Percentiles rank a stretch among this genome's conserved stretches.
phyloP scores from a whole-genome alignment of 306 rosid genomes.

The Rubus parviflorus region DNA sequence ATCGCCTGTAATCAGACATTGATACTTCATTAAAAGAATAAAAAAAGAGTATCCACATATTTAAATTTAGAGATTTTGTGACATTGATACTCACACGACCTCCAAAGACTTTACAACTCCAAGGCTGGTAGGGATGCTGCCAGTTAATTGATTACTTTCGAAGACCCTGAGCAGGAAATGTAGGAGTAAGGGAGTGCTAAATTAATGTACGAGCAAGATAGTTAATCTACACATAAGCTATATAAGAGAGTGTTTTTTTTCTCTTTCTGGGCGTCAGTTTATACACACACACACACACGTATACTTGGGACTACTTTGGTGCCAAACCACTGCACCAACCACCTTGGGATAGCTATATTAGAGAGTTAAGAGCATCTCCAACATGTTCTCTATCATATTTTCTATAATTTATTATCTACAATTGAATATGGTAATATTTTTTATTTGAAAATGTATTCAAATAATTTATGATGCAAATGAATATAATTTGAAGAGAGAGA shows the following conservation, averaged over 20 bases:
- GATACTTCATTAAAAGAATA: background rate
- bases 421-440: too few species aligned
- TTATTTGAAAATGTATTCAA: too few species aligned
- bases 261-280: too few species aligned
- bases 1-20: conserved; percentile 44
- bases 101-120: conserved; percentile 46
- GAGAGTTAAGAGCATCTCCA: too few species aligned
- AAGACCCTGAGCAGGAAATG: conserved; percentile 16
- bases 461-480: too few species aligned
- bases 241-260: too few species aligned
- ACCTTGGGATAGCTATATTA: background rate
- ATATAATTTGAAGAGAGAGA: too few species aligned
- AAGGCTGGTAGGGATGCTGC: conserved; percentile 58
- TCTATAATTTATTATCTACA: too few species aligned
- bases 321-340: too few species aligned
- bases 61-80: background rate
- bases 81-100: conserved; percentile 61
- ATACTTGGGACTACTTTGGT: too few species aligned
- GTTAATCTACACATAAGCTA: background rate
- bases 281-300: too few species aligned
- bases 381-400: too few species aligned
- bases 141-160: conserved; percentile 46
- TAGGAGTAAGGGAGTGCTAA: background rate
- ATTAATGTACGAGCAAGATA: background rate
- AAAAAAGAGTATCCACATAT: background rate